Evolutionary conservation across 768 basidiomycete species (phyloP).

Genomic region (Rhodotorula sphaerocarpa): DNA sequence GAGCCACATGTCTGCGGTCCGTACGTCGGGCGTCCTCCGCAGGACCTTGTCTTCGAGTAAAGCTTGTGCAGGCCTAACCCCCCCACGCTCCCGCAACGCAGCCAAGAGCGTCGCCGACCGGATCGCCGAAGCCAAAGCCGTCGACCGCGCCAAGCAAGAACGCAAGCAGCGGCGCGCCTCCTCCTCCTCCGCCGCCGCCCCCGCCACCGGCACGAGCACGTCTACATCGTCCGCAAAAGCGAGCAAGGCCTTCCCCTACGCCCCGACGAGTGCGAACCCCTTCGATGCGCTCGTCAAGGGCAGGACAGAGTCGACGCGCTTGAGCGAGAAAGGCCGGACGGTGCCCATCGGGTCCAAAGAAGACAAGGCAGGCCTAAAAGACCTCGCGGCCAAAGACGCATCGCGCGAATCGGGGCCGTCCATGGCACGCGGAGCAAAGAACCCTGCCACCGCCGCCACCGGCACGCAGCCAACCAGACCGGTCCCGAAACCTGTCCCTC

Average conservation of each 20-base stretch:
- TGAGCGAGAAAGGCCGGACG: not conserved
- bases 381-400: not conserved
- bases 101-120: slow-evolving; percentile 9
- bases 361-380: too few species aligned
- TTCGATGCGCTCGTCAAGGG: not conserved
- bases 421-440: not conserved
- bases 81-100: too few species aligned
- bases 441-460: not conserved
- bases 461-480: too few species aligned
- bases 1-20: slow-evolving; percentile 22
- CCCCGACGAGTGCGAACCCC: not conserved
- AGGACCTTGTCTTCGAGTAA: too few species aligned
- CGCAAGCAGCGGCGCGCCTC: not conserved
- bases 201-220: too few species aligned
- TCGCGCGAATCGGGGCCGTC: not conserved
- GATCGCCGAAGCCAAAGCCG: not conserved
- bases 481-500: not conserved
- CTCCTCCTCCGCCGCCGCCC: too few species aligned
- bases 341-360: not conserved
- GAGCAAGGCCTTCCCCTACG: not conserved
- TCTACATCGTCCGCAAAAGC: not conserved
- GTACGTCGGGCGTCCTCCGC: not conserved
- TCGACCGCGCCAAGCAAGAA: not conserved
- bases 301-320: not conserved
- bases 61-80: too few species aligned